Evolutionary conservation across 2,329 filamentous ascomycete genomes (phyloP), one percentile per base, ranked within the genome.

Genomic region (Colletotrichum cereale): DNA sequence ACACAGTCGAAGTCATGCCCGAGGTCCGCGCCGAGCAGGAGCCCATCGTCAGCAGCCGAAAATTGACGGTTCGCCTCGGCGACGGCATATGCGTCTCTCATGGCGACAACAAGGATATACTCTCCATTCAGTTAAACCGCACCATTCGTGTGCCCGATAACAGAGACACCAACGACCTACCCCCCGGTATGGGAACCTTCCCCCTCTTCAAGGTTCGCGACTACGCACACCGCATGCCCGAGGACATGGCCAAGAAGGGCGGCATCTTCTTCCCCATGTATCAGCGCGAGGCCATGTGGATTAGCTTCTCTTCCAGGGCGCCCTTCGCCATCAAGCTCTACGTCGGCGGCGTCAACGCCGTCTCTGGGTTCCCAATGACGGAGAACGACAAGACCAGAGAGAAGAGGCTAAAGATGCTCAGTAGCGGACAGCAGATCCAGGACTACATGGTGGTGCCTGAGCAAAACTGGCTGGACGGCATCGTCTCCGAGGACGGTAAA

Each of bases 211-310:
- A 78, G 44, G 76, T 83, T 21, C 68, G 72, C 4, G 69, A 81
- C 6, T 82, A 82, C 64, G 71, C 76, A 8, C 60, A 73, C 1
- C 77, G 74, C 0, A 74, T 87, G 24, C 80, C 81, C 0, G 14
- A 71, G 0, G 63, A 76, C 5, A 81, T 86, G 75, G 75, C 72
- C 0, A 73, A 70, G 1, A 85, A 85, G 70, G 82, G 82, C 3
- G 85, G 85, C 1, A 58, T 85, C 0, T 84, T 87, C 73, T 76
- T 87, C 6, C 82, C 84, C 0, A 86, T 87, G 79, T 81, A 86
- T 73, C 76, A 81, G 72, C 77, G 74, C 11, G 82, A 84, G 62
- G 82, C 82, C 0, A 81, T 83, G 80, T 83, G 81, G 81, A 80
- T 84, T 56, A 55, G 70, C 14, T 82, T 84, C 67, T 21, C 10